Evolutionary conservation across 2,329 filamentous ascomycete genomes (phyloP), one percentile per base, ranked within the genome.

Genomic region (Bipolaris cookei): DNA sequence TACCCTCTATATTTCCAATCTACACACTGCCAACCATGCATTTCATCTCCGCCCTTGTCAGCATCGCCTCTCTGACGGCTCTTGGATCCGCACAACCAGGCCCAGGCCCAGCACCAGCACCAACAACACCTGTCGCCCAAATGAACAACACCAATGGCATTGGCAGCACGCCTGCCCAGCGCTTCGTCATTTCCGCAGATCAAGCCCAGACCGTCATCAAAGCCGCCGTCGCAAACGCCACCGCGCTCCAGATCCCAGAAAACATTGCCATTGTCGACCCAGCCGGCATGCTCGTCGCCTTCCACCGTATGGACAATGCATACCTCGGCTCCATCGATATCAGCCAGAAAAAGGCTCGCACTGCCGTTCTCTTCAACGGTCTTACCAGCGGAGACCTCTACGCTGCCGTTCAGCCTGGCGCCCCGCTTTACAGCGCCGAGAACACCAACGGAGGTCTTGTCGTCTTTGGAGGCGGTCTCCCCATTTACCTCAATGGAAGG

Each of bases 181-280:
- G 68, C 35, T 59, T 45, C 47, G 51, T 54, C 50, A 56, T 72
- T 18, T 67, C 66, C 1, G 62, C 66, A 16, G 39, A 63, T 1
- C 69, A 72, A 62, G 69, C 70, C 0, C 63, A 64, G 49, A 60
- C 56, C 25, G 61, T 71, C 51, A 63, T 73, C 25, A 30, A 46
- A 5, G 60, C 61, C 38, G 66, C 67, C 25, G 32, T 65, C 3
- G 38, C 51, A 14, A 71, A 72, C 45, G 69, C 70, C 2, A 70
- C 62, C 0, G 56, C 60, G 1, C 58, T 69, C 30, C 62, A 63
- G 1, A 50, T 70, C 10, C 68, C 68, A 2, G 63, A 71, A 20
- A 73, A 73, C 49, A 66, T 73, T 16, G 70, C 70, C 21, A 50
- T 73, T 6, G 65, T 72, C 4, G 69, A 72, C 42, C 66, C 70